Evolutionary conservation across 2,329 filamentous ascomycete genomes (phyloP).

Genomic region (Penicillium digitatum): DNA sequence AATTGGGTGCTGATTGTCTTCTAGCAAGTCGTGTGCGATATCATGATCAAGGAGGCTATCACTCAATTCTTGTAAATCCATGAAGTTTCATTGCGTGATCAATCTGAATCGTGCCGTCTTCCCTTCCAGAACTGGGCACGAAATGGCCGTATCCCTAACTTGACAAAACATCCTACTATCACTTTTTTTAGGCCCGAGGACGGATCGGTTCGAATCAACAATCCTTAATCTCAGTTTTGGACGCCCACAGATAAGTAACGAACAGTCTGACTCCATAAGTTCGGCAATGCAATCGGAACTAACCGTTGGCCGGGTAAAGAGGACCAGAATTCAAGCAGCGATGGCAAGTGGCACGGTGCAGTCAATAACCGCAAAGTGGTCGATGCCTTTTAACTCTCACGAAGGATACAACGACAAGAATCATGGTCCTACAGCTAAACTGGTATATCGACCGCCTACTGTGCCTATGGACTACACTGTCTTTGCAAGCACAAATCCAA

Average conservation of each 20-base stretch:
- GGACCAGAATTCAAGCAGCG: slow-evolving; percentile 11
- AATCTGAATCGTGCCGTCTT: slow-evolving; percentile 44
- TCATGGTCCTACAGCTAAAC: slow-evolving; percentile 16
- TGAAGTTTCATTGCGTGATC: slow-evolving; percentile 45
- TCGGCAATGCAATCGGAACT: slow-evolving; percentile 16
- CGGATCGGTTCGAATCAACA: slow-evolving; percentile 37
- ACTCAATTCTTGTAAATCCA: slow-evolving; percentile 43
- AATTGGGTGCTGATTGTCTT: background rate
- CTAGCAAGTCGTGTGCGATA: slow-evolving; percentile 40
- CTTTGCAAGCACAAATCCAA: slow-evolving; percentile 24
- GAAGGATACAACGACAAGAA: slow-evolving; percentile 9
- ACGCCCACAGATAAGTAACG: slow-evolving; percentile 24
- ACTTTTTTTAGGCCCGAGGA: slow-evolving; percentile 39
- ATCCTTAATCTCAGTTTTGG: slow-evolving; percentile 47
- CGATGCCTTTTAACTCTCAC: slow-evolving; percentile 13
- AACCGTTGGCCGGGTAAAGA: slow-evolving; percentile 26
- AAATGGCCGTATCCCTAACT: slow-evolving; percentile 25
- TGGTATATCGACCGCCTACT: slow-evolving; percentile 19
- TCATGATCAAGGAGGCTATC: slow-evolving; percentile 35
- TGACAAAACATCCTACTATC: slow-evolving; percentile 21
- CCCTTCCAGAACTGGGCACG: slow-evolving; percentile 50
- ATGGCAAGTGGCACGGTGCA: slow-evolving; percentile 16
- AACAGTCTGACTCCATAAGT: slow-evolving; percentile 6
- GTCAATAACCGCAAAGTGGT: slow-evolving; percentile 22
- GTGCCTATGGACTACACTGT: slow-evolving; percentile 15